Base-by-base conservation (phyloP, 371 early-diverging fungal species). In the Circinella umbellata region DNA sequence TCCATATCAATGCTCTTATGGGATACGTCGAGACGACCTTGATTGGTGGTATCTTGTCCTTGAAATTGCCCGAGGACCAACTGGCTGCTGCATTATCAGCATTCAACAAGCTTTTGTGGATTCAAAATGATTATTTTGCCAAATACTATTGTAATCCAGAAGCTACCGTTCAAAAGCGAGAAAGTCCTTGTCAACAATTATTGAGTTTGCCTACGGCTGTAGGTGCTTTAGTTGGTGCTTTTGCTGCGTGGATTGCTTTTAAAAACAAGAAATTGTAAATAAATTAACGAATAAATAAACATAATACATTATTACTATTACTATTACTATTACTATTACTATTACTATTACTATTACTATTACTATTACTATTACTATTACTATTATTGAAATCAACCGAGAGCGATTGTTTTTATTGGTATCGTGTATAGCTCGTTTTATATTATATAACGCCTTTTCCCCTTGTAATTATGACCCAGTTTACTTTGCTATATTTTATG, bases 41-140 rank as follows among this genome's bases (percentile, higher is more conserved):
- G 51, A 85, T 88, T 4, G 90, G 86, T 39, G 89, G 90, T 17
- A 51, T 95, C 48, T 74, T 86, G 61, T 86, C 86, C 8, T 69
- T 89, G 37, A 83, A 86, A 61, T 76, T 91, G 69, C 90, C 90
- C 48, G 79, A 85, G 4, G 88, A 88, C 11, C 81, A 81, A 0
- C 82, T 90, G 59, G 73, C 79, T 59, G 79, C 81, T 48, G 89
- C 89, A 35, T 80, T 93, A 18, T 75, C 83, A 7, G 95, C 95
- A 3, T 94, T 93, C 69, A 89, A 86, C 80, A 95, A 95, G 83
- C 80, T 95, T 47, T 82, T 95, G 34, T 95, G 95, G 95, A 86
- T 95, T 65, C 95, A 95, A 80, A 95, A 92, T 70, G 95, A 95
- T 72, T 85, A 91, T 63, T 95, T 95, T 79, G 89, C 91, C 48